Base-by-base conservation (phyloP, 306 rosid species). In the Pyrus bretschneideri region DNA sequence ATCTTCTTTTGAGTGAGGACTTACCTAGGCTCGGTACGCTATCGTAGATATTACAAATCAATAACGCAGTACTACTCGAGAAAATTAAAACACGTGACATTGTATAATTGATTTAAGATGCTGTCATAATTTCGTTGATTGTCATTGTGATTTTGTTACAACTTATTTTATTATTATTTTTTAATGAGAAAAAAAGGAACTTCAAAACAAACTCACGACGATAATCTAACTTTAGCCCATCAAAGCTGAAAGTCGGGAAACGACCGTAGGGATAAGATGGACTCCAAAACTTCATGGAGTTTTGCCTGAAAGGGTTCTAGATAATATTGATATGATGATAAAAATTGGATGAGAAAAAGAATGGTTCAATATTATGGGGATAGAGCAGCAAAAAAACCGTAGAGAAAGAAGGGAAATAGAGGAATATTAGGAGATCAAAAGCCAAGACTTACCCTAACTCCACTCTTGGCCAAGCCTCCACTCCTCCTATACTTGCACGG, bases 381-480 rank as follows among this genome's bases (percentile, higher is more conserved):
- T 73, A 19, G 10, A 59, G 69, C 29, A 82, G 79, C 78, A 75
- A 80, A 79, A 40, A 76, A 76, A 78, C 64, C 22, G 68, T 30
- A 61, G 72, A 76, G 49, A 77, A 52, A 64, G 33, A 69, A 38
- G 79, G 76, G 63, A 76, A 67, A 77, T 63, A 15, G 84, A 81
- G 83, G 78, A 74, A 80, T 78, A 72, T 31, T 42, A 77, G 82
- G 83, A 80, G 70, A 77, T 73, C 18, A 79, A 59, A 55, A 75
- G 88, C 80, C 90, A 84, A 84, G 33, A 52, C 33, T 3, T 80
- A 69, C 38, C 82, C 96, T 87, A 87, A 15, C 77, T 66, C 80
- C 76, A 75, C 89, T 88, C 88, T 73, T 4, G 18, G 54, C 96
- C 96, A 82, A 75, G 77, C 64, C 63, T 74, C 57, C 46, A 25